Percentiles rank a stretch among this genome's conserved stretches.
phyloP scores from a whole-genome alignment of 306 rosid genomes.

The Cucurbita argyrosperma region DNA sequence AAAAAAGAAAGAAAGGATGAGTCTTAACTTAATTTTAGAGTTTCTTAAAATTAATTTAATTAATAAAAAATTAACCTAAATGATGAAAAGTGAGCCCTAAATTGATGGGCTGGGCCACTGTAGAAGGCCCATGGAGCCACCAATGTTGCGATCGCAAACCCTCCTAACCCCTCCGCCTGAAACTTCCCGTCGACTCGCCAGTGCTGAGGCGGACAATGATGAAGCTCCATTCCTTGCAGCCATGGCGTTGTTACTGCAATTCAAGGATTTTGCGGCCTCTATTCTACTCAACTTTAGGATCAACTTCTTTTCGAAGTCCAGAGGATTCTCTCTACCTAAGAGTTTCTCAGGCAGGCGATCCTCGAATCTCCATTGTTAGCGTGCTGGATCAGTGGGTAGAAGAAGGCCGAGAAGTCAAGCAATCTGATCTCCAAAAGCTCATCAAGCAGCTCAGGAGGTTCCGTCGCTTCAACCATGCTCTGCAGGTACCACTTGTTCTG shows the following conservation, averaged over 20 bases:
- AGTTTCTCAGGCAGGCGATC: conserved; percentile 21
- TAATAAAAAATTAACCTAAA: no score
- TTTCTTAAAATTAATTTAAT: no score
- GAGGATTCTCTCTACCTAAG: conserved; percentile 21
- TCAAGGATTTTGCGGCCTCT: conserved; percentile 8
- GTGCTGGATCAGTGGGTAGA: conserved; percentile 48
- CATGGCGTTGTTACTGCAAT: conserved; percentile 7
- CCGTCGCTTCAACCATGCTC: conserved; percentile 54
- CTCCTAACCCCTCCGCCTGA: background rate
- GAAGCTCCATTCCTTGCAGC: conserved; percentile 21
- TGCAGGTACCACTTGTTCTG: conserved; percentile 25
- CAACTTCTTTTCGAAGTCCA: background rate
- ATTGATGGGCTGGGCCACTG: no score
- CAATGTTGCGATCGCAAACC: background rate
- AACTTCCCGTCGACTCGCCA: background rate
- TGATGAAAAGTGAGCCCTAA: no score
- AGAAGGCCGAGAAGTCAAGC: conserved; percentile 24
- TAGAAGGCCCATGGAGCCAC: background rate
- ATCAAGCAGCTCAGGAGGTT: conserved; percentile 23
- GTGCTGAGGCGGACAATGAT: background rate
- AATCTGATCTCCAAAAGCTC: conserved; percentile 14
- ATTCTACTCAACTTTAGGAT: conserved; percentile 9
- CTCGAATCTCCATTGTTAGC: conserved; percentile 21
- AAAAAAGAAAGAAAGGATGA: no score
- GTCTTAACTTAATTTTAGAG: no score